These are phyloP conservation scores for Wickerhamiella australiensis DNA, from an alignment of 805 yeast species.

Conservation along the genomic window DNA sequence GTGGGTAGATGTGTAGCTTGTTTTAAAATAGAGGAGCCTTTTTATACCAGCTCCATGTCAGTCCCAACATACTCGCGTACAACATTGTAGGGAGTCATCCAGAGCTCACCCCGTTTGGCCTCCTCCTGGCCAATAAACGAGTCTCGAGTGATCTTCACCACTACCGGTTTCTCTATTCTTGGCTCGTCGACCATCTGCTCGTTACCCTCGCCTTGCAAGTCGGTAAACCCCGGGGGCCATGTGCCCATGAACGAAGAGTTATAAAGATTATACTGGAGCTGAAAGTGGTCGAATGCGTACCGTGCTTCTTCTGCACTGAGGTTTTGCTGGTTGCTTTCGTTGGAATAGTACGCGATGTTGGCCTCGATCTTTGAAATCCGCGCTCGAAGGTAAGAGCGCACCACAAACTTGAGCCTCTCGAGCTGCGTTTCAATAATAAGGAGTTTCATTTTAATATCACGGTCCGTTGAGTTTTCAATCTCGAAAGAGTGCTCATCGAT, in stretches of 20 bases:
- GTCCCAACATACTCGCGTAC: slow-evolving; percentile 23
- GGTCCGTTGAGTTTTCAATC: slow-evolving; percentile 35
- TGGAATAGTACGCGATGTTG: slow-evolving; percentile 48
- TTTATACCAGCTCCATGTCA: slow-evolving; percentile 17
- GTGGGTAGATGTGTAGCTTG: too few relatives aligned
- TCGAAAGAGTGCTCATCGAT: slow-evolving; percentile 72
- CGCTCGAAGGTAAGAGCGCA: slow-evolving; percentile 71
- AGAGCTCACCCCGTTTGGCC: slow-evolving; percentile 51
- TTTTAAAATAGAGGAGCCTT: too few relatives aligned
- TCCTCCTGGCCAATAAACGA: slow-evolving; percentile 36
- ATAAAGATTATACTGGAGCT: slow-evolving; percentile 51
- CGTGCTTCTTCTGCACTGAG: slow-evolving; percentile 12
- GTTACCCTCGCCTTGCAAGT: slow-evolving; percentile 63
- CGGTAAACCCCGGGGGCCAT: slow-evolving; percentile 57
- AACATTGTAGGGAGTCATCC: slow-evolving; percentile 57
- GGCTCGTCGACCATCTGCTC: slow-evolving; percentile 65
- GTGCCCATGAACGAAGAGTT: slow-evolving; percentile 51
- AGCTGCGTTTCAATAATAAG: slow-evolving; percentile 85
- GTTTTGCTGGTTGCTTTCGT: slow-evolving; percentile 26
- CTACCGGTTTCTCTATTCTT: slow-evolving; percentile 64
- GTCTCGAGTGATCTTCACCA: slow-evolving; percentile 42
- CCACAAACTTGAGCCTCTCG: slow-evolving; percentile 69
- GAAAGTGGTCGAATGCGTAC: slow-evolving; percentile 39
- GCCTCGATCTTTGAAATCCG: slow-evolving; percentile 62
- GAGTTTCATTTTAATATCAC: slow-evolving; percentile 3